Evolutionary conservation across 192 early-diverging fungal species (phyloP).

Genomic region (Coemansia reversa): DNA sequence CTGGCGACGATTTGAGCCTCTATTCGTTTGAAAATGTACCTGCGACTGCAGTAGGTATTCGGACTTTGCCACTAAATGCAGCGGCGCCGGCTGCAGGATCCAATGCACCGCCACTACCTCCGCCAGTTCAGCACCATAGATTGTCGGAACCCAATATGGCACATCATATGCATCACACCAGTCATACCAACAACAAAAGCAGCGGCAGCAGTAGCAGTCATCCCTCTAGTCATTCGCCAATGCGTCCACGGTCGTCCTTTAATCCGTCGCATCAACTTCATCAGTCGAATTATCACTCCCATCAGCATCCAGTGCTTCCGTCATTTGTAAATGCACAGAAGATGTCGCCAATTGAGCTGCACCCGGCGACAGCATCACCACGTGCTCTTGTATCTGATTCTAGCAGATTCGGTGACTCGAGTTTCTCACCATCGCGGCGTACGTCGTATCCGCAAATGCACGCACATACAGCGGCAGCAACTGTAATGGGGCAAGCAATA

Average conservation of each 20-base stretch:
- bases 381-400: background rate
- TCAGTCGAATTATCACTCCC: constrained; percentile 1
- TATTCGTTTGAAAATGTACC: constrained; percentile 26
- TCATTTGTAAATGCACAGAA: constrained; percentile 1
- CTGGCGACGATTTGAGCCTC: constrained; percentile 19
- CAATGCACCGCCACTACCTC: background rate
- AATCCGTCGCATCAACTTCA: background rate
- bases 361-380: constrained; percentile 2
- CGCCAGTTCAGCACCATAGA: constrained; percentile 36
- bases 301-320: background rate
- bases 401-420: background rate
- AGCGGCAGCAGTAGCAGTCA: too few relatives aligned
- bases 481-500: constrained; percentile 8
- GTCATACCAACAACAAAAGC: too few relatives aligned
- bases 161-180: background rate
- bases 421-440: constrained; percentile 30
- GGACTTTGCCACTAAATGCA: background rate
- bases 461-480: constrained; percentile 2
- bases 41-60: background rate
- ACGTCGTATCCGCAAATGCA: constrained; percentile 45
- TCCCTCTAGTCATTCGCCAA: background rate
- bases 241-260: background rate
- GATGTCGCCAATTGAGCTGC: constrained; percentile 10
- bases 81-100: too few relatives aligned
- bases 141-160: constrained; percentile 45